Percentiles rank a stretch among this genome's conserved stretches.
Evolutionary conservation across 306 rosid genomes (phyloP).

Genomic region (Carpinus viminea): DNA sequence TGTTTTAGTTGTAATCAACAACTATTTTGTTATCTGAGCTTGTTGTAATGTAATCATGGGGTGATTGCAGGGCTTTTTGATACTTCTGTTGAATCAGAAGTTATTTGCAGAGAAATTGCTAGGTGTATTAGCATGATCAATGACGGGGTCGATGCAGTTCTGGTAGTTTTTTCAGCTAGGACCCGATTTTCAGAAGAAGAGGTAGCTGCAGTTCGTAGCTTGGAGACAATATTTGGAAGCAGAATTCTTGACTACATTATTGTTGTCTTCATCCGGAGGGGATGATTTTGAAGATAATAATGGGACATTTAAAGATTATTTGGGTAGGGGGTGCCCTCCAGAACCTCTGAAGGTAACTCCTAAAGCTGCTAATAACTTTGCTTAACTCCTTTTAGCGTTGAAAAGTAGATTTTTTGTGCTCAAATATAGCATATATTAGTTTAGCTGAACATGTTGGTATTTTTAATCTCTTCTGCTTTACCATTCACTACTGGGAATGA

Average conservation of each 20-base stretch:
- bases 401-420: background rate
- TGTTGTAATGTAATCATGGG: background rate
- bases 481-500: too few species aligned
- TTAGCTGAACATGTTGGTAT: too few species aligned
- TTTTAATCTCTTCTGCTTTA: too few species aligned
- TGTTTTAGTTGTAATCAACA: background rate
- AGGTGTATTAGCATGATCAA: constrained; percentile 80
- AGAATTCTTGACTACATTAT: constrained; percentile 73
- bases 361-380: background rate
- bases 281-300: constrained; percentile 79
- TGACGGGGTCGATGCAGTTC: constrained; percentile 86
- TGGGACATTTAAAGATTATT: constrained; percentile 60
- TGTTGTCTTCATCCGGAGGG: constrained; percentile 81
- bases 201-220: constrained; percentile 60
- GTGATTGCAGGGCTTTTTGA: constrained; percentile 67
- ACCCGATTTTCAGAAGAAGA: constrained; percentile 78
- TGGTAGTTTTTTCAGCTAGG: constrained; percentile 71
- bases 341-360: constrained; percentile 60
- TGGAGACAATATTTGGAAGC: constrained; percentile 71
- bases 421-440: too few species aligned
- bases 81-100: constrained; percentile 57
- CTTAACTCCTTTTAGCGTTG: background rate
- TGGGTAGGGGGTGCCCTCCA: constrained; percentile 57
- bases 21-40: background rate
- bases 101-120: constrained; percentile 74